Evolutionary conservation across 345 rosid species (phyloP).

Genomic region (Theobroma cacao): DNA sequence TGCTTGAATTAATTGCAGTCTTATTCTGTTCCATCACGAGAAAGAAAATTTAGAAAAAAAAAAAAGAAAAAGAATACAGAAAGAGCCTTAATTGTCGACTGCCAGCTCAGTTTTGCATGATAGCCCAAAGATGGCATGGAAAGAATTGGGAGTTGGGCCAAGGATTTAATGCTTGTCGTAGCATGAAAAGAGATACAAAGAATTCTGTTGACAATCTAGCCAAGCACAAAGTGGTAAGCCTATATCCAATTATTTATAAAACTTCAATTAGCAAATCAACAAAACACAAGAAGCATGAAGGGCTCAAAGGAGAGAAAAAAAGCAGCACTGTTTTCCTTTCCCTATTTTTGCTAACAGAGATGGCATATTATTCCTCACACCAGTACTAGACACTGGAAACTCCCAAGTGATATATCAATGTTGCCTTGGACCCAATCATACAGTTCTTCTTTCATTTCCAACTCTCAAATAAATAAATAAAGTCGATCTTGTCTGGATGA

Average conservation of each 20-base stretch:
- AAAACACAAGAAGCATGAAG: neutral
- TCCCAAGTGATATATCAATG: slow-evolving; percentile 8
- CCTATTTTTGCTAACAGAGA: neutral
- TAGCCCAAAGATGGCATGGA: neutral
- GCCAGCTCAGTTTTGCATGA: neutral
- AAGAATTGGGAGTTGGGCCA: neutral
- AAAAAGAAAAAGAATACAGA: neutral
- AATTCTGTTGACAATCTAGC: neutral
- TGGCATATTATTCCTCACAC: slow-evolving; percentile 20
- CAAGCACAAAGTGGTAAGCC: neutral
- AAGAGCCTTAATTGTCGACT: neutral
- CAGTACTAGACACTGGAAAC: slow-evolving; percentile 27
- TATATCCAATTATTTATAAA: neutral
- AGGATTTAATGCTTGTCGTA: slow-evolving; percentile 4
- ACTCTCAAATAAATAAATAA: neutral
- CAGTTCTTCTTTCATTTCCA: neutral
- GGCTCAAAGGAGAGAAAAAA: neutral
- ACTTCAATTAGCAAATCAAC: neutral
- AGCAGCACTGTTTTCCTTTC: neutral
- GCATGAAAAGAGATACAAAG: neutral
- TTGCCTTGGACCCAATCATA: slow-evolving; percentile 7
- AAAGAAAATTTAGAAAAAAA: neutral
- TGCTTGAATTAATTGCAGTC: no score
- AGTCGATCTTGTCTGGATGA: neutral
- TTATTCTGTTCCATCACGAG: no score